Evolutionary conservation across 164 flowering plant species (phyloP), one percentile per base, ranked within the genome.

Genomic region (Aristolochia californica): DNA sequence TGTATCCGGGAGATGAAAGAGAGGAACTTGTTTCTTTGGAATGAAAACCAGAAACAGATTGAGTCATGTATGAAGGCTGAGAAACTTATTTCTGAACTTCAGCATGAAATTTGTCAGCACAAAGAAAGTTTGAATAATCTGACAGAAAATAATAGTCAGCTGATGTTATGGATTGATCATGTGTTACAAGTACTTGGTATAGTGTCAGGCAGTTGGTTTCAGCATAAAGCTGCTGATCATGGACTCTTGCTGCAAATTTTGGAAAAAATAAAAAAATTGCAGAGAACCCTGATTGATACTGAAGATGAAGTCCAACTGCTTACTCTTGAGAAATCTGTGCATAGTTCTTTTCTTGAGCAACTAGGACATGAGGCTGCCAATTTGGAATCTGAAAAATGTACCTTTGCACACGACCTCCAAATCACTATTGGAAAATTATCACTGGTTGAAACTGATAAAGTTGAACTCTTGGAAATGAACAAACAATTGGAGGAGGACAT

Each of bases 1-100:
- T 82, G 74, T 65, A 70, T 84, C 16, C 68, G 72, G 65, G 96
- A 85, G 62, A 66, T 86, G 61, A 89, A 84, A 62, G 81, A 77
- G 60, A 87, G 77, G 61, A 81, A 84, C 65, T 53, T 52, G 22
- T 64, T 77, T 53, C 63, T 88, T 40, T 48, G 75, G 55, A 55
- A 73, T 12, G 93, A 94, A 63, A 76, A 83, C 57, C 79, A 83
- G 66, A 82, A 80, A 63, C 85, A 79, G 61, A 67, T 71, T 20
- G 88, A 87, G 64, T 75, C 77, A 43, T 79, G 83, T 43, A 76
- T 73, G 66, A 63, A 72, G 20, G 75, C 93, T 0, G 76, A 83
- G 28, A 77, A 75, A 53, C 62, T 78, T 47, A 78, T 87, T 43
- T 26, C 82, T 5, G 84, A 87, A 71, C 63, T 94, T 62, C 87